Base-by-base conservation (phyloP, 805 yeast species). In the Zygosaccharomyces gambellarensis region DNA sequence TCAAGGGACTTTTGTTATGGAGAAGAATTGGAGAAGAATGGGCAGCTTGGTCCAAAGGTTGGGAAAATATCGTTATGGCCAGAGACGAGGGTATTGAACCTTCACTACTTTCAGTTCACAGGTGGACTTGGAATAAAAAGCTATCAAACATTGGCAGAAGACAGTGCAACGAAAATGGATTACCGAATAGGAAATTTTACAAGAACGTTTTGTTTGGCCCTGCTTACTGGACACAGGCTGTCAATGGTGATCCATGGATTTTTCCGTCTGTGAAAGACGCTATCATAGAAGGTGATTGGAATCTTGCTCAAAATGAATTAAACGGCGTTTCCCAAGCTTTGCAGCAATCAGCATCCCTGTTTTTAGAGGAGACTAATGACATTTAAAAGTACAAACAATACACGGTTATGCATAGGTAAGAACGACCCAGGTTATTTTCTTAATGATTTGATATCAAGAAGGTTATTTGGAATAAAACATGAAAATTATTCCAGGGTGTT, bases 121-220 rank as follows among this genome's bases (percentile, higher is more conserved):
- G 98, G 59, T 80, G 87, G 84, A 80, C 80, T 49, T 86, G 94
- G 87, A 90, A 90, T 65, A 75, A 80, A n/a, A 80, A 80, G 52
- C 67, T 88, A 58, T 65, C 79, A 3, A 64, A 69, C 12, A 72
- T 87, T 49, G 84, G 82, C 53, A 77, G 77, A 53, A 64, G 72
- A 17, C 77, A 87, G 54, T 60, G 83, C 8, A 62, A 71, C 5
- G 62, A 71, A 1, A 70, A 68, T 6, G 79, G 79, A 1, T 57
- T 78, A 1, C 72, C 73, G 3, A 61, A 68, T 5, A 73, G 96
- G 31, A 72, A 79, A 12, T 90, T 90, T 72, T 85, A 79, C 61
- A 73, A 76, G 58, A 90, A 88, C 59, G 63, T 76, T 1, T 57
- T 90, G 4, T 80, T 80, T 64, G 97, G 96, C 0, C 84, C 86